Base-by-base conservation (phyloP, 2,329 filamentous ascomycete species). In the Lecanoromycetidae sp. region DNA sequence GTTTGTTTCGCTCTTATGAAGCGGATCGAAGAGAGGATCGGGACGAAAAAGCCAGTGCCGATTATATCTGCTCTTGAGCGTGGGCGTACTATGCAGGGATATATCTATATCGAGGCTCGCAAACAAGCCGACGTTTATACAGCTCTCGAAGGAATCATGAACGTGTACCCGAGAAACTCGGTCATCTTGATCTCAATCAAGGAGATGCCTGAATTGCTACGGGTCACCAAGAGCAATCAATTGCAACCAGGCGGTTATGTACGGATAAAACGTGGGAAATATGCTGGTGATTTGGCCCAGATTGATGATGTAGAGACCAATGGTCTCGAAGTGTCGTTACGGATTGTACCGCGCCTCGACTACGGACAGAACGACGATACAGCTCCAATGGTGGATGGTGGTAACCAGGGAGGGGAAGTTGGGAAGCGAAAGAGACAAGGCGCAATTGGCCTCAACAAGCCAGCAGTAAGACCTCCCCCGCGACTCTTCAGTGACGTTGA, bases 201-300 rank as follows among this genome's bases (percentile, higher is more conserved):
- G 63, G 91, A 98, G 65, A 94, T 95, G 81, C 90, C 91, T 1
- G 91, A 96, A 65, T 75, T 98, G n/a, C 73, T 98, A 15, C 80
- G 87, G 43, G 86, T 94, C 23, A 81, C 79, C 51, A 94, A 94
- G 68, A 90, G 84, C 2, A 84, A 87, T 39, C 80, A 80, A 22
- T 71, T 98, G 27, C 80, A 91, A 57, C 84, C 83, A 8, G 90
- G 90, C 54, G 87, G 87, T 30, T 98, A 91, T 76, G 90, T 96
- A 43, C 86, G 91, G 54, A 79, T 96, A 54, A 82, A 80, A 61
- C 78, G 85, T 45, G 75, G 81, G 36, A 84, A 88, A 61, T 93
- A 98, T 65, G 77, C 79, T 33, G 85, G 85, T 17, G 91, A 98
- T 71, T 71, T 98, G 57, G 91, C 87, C 4, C 87, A 94, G 63